Evolutionary conservation across 345 rosid species (phyloP).

Genomic region (Psidium friedrichsthalianum): DNA sequence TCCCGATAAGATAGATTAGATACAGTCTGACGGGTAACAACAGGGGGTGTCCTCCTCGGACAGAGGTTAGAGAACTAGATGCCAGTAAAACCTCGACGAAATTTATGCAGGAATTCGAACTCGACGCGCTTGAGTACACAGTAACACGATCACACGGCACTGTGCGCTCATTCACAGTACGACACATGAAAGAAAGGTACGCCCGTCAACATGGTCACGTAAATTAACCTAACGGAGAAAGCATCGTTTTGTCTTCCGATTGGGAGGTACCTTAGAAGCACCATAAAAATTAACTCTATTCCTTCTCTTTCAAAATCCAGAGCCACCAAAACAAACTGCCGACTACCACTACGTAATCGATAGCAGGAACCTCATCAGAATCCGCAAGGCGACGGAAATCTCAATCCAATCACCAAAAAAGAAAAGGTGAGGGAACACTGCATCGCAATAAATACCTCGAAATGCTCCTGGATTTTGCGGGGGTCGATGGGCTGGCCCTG

Average conservation of each 20-base stretch:
- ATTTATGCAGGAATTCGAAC: background rate
- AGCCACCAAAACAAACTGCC: too few relatives aligned
- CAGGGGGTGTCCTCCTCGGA: background rate
- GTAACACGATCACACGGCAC: background rate
- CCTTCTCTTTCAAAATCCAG: background rate
- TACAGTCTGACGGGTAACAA: background rate
- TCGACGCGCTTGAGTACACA: background rate
- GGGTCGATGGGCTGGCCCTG: constrained; percentile 46
- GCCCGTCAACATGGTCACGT: background rate
- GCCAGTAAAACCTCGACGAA: background rate
- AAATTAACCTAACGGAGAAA: background rate
- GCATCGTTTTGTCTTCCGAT: background rate
- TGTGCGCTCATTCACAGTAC: background rate
- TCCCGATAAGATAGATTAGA: background rate
- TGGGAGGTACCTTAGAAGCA: background rate
- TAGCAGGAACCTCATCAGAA: background rate
- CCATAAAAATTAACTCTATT: background rate
- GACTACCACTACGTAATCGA: background rate
- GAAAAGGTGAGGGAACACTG: background rate
- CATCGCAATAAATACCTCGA: constrained; percentile 21
- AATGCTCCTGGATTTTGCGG: constrained; percentile 47
- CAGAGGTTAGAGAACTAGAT: background rate
- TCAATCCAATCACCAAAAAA: background rate
- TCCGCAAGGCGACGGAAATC: background rate
- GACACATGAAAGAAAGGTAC: background rate